Evolutionary conservation across 2,329 filamentous ascomycete genomes (phyloP), one percentile per base, ranked within the genome.

Genomic region (Cercospora sojina): DNA sequence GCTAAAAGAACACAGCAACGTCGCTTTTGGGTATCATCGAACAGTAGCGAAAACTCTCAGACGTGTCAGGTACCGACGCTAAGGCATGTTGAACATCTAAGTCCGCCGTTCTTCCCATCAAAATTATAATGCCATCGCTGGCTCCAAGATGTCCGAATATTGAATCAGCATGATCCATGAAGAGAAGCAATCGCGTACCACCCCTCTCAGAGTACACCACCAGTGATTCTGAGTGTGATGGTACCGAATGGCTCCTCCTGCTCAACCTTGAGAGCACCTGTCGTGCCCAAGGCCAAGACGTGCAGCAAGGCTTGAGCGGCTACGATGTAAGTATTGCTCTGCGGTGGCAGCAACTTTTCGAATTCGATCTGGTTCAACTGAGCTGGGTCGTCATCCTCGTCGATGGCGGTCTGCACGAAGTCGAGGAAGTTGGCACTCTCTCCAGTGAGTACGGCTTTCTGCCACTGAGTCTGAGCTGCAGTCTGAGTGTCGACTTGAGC

Each of bases 251-350:
- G 72, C 38, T 79, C 76, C 3, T 77, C 78, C 78, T 96, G 92
- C 68, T 84, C 78, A 53, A 82, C 75, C 71, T 78, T 76, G 65
- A 84, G 70, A 65, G 83, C 68, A 9, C 77, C 77, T 70, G 80
- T 80, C 32, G 76, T 77, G 3, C 87, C 88, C 51, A 95, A 83
- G 10, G 85, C 83, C 13, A 96, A 84, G 2, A 91, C 83, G 76
- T 95, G 91, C 79, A 90, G 87, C 75, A 92, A 90, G 0, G 88
- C 91, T 76, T 93, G 90, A 2, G 90, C 88, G 8, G 90, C 91
- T 12, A 92, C 87, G 31, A 86, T 80, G 38, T 82, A 84, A 49
- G 77, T 81, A 31, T 85, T 87, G 49, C 82, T 78, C 9, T 74
- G 74, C 0, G 87, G 84, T n/a, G 86, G 83, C 53, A 95, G 86